Evolutionary conservation across 306 rosid genomes (phyloP).

Genomic region (Cercis canadensis): DNA sequence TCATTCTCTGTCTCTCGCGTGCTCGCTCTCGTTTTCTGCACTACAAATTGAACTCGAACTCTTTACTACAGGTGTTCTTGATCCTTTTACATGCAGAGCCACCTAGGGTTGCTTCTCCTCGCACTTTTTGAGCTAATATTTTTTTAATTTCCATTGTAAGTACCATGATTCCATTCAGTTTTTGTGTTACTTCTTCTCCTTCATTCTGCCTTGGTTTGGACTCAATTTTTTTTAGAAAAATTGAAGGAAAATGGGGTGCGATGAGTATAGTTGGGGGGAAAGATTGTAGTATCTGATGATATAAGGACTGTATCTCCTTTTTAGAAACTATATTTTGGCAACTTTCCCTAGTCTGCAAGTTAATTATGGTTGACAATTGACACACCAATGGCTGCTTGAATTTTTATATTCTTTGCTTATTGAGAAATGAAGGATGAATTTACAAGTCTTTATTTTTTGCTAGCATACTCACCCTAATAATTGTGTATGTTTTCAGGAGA

Average conservation of each 20-base stretch:
- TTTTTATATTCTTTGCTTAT: background rate
- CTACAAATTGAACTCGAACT: background rate
- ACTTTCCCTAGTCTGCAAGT: background rate
- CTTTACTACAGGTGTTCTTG: background rate
- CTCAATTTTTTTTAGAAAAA: background rate
- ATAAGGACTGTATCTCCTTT: background rate
- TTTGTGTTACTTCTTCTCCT: background rate
- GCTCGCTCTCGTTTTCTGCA: background rate
- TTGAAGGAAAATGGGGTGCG: background rate
- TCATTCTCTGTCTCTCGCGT: background rate
- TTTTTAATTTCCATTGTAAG: slow-evolving; percentile 15
- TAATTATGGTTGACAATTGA: background rate
- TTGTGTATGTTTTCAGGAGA: background rate
- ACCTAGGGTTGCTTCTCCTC: background rate
- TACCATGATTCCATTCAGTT: background rate
- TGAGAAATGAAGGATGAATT: background rate
- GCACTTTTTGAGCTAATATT: too few species aligned
- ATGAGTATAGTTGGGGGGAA: too few species aligned
- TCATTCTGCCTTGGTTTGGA: slow-evolving; percentile 2
- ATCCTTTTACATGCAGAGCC: slow-evolving; percentile 9
- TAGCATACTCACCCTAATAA: background rate
- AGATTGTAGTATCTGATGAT: background rate
- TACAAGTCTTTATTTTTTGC: background rate
- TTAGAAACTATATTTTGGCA: background rate
- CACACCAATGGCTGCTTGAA: background rate